Percentiles rank a stretch among this genome's conserved stretches.
Conservation (phyloP, 2,329 filamentous ascomycete genomes). For the Diatrype stigma region DNA sequence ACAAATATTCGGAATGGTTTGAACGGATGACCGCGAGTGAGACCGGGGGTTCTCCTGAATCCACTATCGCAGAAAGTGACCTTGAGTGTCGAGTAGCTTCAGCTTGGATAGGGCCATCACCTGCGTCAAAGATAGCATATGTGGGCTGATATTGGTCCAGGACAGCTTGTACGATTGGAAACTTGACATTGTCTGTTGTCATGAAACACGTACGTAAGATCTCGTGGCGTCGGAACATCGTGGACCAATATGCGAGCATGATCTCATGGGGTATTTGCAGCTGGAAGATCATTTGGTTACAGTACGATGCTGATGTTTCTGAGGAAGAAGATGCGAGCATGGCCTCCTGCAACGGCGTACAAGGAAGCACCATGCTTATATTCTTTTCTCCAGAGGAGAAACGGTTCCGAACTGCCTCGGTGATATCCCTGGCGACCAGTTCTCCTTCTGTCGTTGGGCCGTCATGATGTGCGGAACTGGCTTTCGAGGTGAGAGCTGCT, state of each 20-base stretch:
- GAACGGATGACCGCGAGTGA: slow-evolving; percentile 39
- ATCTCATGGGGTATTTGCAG: slow-evolving; percentile 45
- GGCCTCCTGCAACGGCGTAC: slow-evolving; percentile 81
- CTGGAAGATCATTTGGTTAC: slow-evolving; percentile 66
- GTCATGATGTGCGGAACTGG: neutral
- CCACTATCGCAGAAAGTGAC: slow-evolving; percentile 35
- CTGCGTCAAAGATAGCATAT: slow-evolving; percentile 34
- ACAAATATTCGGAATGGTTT: slow-evolving; percentile 34
- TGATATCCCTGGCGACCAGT: slow-evolving; percentile 21
- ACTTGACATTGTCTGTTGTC: slow-evolving; percentile 53
- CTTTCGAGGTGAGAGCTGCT: slow-evolving; percentile 20
- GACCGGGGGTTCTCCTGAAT: slow-evolving; percentile 41
- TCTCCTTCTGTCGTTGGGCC: neutral
- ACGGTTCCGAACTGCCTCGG: slow-evolving; percentile 24
- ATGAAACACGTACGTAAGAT: slow-evolving; percentile 77
- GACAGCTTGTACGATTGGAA: slow-evolving; percentile 70
- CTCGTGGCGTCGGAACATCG: slow-evolving; percentile 61
- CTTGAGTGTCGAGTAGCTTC: slow-evolving; percentile 32
- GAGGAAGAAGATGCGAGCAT: slow-evolving; percentile 63
- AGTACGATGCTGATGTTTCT: slow-evolving; percentile 52
- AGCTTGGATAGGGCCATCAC: slow-evolving; percentile 10
- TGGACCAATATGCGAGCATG: slow-evolving; percentile 58
- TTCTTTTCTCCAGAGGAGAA: slow-evolving; percentile 28
- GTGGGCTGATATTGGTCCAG: slow-evolving; percentile 41
- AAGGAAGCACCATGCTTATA: slow-evolving; percentile 64